A percentile compares a stretch with the other conserved stretches of the same genome.
Conservation (phyloP, 1,139 yeast genomes). For the Spencermartinsiella ligniputridi region DNA sequence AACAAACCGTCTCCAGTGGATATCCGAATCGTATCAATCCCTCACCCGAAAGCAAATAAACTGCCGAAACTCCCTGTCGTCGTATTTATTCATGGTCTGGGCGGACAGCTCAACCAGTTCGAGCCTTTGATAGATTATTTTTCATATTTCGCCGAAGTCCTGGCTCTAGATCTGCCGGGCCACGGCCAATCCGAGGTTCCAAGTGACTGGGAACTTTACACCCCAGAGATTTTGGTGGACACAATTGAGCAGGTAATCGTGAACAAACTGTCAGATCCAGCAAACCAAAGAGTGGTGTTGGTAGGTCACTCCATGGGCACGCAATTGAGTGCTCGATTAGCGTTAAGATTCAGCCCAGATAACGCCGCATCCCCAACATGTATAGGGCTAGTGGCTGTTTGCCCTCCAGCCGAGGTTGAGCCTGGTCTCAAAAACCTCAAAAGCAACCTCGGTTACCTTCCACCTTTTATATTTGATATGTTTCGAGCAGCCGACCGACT, state of each 20-base stretch:
- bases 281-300: conserved; percentile 46
- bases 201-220: conserved; percentile 37
- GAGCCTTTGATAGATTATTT: conserved; percentile 61
- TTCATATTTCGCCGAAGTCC: conserved; percentile 60
- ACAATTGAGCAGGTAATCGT: conserved; percentile 33
- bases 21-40: conserved; percentile 29
- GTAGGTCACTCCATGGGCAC: conserved; percentile 80
- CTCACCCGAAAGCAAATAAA: conserved; percentile 30
- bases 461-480: conserved; percentile 46
- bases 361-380: conserved; percentile 21
- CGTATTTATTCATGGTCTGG: conserved; percentile 67
- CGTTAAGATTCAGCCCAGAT: conserved; percentile 37
- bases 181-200: conserved; percentile 49
- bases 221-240: conserved; percentile 47
- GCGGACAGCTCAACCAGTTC: conserved; percentile 74
- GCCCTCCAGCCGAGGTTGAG: conserved; percentile 52
- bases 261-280: conserved; percentile 8
- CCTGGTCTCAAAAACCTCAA: conserved; percentile 26
- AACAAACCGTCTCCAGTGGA: conserved; percentile 8
- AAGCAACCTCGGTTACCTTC: conserved; percentile 37
- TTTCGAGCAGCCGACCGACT: conserved; percentile 57
- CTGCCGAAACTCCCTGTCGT: conserved; percentile 48
- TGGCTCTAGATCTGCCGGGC: conserved; percentile 70
- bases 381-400: conserved; percentile 37
- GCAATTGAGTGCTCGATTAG: conserved; percentile 48